Percentiles rank a stretch among this genome's conserved stretches.
These are phyloP conservation scores for Borealophlyctis nickersoniae DNA, from an alignment of 192 early-diverging fungal species.

Conservation along the genomic window DNA sequence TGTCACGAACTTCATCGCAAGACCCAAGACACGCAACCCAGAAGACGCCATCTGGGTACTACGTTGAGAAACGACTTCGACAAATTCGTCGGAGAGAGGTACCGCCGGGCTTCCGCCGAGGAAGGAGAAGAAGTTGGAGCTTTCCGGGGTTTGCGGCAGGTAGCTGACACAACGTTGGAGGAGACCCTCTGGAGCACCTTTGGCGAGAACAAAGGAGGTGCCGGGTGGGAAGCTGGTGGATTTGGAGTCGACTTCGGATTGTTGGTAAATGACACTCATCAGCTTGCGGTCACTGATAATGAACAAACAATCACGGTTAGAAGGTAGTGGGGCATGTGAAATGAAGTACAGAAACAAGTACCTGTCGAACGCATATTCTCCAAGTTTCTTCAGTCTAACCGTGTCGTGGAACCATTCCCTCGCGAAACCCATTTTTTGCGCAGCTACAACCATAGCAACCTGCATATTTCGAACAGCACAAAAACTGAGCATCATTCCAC, in stretches of 20 bases:
- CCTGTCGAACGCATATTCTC: conserved; percentile 85
- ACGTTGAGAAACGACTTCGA: conserved; percentile 58
- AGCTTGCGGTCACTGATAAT: conserved; percentile 79
- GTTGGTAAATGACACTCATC: conserved; percentile 82
- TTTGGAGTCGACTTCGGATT: not conserved
- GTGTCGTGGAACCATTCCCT: conserved; percentile 56
- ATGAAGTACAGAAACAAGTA: not conserved
- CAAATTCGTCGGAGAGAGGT: conserved; percentile 58
- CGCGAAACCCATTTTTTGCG: conserved; percentile 76
- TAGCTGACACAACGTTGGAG: conserved; percentile 66
- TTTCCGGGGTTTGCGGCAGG: conserved; percentile 35
- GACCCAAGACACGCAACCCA: conserved; percentile 85
- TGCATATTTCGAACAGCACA: no score
- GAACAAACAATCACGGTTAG: conserved; percentile 2
- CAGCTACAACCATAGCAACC: conserved; percentile 84
- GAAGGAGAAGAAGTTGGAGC: conserved; percentile 30
- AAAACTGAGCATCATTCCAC: no score
- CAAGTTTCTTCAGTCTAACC: conserved; percentile 63
- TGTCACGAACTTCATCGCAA: conserved; percentile 70
- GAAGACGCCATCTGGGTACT: conserved; percentile 72
- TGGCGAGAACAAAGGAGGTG: conserved; percentile 64
- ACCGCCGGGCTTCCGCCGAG: conserved; percentile 22
- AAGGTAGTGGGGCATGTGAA: not conserved
- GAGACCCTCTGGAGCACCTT: conserved; percentile 92
- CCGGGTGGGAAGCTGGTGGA: conserved; percentile 19